Evolutionary conservation across 176 grass and related monocot genomes (phyloP).

Genomic region (Metroxylon sagu): DNA sequence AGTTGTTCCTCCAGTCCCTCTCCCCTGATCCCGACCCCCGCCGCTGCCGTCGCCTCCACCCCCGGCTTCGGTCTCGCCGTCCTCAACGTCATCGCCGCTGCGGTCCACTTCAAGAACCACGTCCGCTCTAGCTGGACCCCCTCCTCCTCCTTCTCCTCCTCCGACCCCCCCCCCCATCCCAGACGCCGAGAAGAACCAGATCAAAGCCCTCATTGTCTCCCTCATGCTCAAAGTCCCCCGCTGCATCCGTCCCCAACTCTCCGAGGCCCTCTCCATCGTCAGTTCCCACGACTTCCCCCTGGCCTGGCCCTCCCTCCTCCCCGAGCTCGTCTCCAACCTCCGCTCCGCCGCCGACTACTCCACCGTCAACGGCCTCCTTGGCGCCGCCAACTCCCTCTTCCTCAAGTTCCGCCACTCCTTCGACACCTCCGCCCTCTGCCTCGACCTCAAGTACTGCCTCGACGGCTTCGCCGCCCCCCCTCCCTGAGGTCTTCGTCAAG

Average conservation of each 20-base stretch:
- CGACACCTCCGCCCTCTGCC: conserved; percentile 57
- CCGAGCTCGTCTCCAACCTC: conserved; percentile 59
- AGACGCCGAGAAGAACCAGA: conserved; percentile 39
- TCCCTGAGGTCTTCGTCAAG: conserved; percentile 73
- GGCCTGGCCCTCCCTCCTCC: conserved; percentile 68
- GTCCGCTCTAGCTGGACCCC: conserved; percentile 60
- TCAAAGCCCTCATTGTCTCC: conserved; percentile 65
- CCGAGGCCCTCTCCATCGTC: conserved; percentile 52
- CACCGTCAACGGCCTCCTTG: conserved; percentile 61
- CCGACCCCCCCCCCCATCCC: conserved; percentile 36
- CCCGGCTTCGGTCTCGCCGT: no score
- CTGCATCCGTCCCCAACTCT: conserved; percentile 67
- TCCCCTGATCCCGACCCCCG: no score
- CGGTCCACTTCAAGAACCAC: conserved; percentile 83
- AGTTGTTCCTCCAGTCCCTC: no score
- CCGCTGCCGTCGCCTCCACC: no score
- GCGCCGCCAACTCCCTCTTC: conserved; percentile 66
- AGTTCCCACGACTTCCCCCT: conserved; percentile 61
- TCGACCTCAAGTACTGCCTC: conserved; percentile 94
- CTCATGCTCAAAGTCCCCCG: conserved; percentile 61
- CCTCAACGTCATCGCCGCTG: conserved; percentile 11
- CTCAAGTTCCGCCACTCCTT: conserved; percentile 76
- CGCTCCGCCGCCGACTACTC: conserved; percentile 42
- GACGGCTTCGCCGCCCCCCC: conserved; percentile 57
- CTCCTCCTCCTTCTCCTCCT: no score